These are phyloP conservation scores for Sporothrix globosa DNA, from an alignment of 2,329 filamentous ascomycete genomes.

Conservation along the genomic window DNA sequence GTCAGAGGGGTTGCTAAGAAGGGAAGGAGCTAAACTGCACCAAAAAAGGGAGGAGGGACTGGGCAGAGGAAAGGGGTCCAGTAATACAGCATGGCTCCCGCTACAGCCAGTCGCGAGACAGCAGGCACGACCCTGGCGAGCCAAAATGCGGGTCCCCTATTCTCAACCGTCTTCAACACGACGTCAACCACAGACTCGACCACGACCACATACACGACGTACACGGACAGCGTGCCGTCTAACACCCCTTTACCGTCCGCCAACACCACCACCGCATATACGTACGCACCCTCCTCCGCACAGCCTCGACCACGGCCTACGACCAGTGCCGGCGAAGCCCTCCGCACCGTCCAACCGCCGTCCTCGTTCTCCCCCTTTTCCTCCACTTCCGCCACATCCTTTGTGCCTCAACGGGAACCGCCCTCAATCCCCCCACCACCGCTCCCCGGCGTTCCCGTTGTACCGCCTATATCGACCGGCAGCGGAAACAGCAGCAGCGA, in stretches of 20 bases:
- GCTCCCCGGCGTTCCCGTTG: conserved; percentile 33
- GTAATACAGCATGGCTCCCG: background rate
- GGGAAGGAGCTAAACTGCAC: conserved; percentile 16
- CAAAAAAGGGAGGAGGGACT: background rate
- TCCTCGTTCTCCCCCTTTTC: conserved; percentile 3
- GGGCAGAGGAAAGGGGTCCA: conserved; percentile 8
- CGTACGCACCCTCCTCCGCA: background rate
- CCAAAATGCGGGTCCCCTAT: conserved; percentile 40
- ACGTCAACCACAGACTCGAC: conserved; percentile 33
- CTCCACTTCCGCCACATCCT: conserved; percentile 10
- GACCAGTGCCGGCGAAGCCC: conserved; percentile 44
- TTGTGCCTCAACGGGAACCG: conserved; percentile 13
- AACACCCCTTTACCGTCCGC: conserved; percentile 29
- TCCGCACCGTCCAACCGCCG: background rate
- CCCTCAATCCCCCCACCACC: conserved; percentile 33
- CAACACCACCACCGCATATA: background rate
- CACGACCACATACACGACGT: conserved; percentile 22
- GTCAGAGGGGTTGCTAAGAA: conserved; percentile 11
- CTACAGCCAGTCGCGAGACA: conserved; percentile 4
- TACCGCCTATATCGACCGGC: background rate
- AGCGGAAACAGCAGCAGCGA: conserved; percentile 9
- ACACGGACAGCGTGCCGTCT: conserved; percentile 30
- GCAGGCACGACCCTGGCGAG: conserved; percentile 36
- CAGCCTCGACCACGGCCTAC: conserved; percentile 42
- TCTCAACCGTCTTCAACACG: conserved; percentile 38